Base-by-base conservation (phyloP, 805 yeast species). In the Saccharomycopsis fodiens region DNA sequence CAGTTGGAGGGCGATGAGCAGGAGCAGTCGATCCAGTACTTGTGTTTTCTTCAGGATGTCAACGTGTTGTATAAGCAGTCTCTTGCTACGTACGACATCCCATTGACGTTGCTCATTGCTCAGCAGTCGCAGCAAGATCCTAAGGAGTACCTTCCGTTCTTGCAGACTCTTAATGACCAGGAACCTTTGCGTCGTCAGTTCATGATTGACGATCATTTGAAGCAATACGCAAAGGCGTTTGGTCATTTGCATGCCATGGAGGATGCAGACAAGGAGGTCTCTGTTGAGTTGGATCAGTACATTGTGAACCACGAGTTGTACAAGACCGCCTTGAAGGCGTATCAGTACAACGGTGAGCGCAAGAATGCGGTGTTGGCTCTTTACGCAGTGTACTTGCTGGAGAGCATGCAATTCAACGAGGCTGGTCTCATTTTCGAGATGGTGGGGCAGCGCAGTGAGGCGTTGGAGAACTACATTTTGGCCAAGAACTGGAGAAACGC, bases 81-180 rank as follows among this genome's bases (percentile, higher is more conserved):
- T 0, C 71, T 93, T 47, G 83, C 94, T 2, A 66, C 84, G 17
- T 93, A 93, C 57, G 83, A 93, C 59, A 79, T 93, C 35, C 79
- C 80, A 46, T 67, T 91, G 56, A 77, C 97, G 0, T 70, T 93
- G 47, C 71, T 74, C 10, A 80, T 93, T 48, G 98, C 98, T 0
- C 97, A 94, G 60, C 93, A 88, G 58, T 88, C 97, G 0, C 97
- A 91, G 63, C 89, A 83, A 71, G 99, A 93, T 65, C 99, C 99
- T 20, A 87, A 89, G 57, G 99, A 93, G 63, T 93, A 93, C 55
- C 67, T 93, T 43, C 96, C 98, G 42, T 93, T 93, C 62, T 70
- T 93, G 53, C 95, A 87, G 57, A 73, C 79, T 40, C 68, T 93
- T 44, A 82, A 85, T 54, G 76, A 74, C 35, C 85, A 82, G 61